Evolutionary conservation across 75 land plant genomes (phyloP).

Genomic region (Selaginella tamariscina): DNA sequence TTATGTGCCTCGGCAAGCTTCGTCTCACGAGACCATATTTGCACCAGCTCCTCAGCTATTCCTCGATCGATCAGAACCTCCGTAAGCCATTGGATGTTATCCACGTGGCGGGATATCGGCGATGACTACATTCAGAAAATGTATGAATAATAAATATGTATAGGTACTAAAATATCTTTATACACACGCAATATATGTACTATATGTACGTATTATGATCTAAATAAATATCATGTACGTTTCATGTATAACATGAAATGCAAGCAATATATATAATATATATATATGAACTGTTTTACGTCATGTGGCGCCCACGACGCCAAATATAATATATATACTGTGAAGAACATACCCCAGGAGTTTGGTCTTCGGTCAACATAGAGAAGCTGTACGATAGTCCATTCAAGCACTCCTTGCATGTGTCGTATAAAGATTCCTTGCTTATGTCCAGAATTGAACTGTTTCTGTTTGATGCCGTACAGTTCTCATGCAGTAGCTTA

Average conservation of each 20-base stretch:
- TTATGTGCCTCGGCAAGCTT: not conserved
- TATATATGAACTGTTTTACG: too few relatives aligned
- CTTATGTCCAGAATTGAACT: not conserved
- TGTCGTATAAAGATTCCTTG: not conserved
- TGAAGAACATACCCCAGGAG: not conserved
- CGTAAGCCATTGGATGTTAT: not conserved
- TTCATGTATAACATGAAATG: too few relatives aligned
- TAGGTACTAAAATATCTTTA: too few relatives aligned
- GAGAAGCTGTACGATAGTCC: not conserved
- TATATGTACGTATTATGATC: too few relatives aligned
- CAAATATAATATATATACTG: too few relatives aligned
- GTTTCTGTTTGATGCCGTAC: not conserved
- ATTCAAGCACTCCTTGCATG: not conserved
- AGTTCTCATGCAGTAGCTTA: conserved; percentile 37
- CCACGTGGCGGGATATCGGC: not conserved
- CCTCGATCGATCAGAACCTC: not conserved
- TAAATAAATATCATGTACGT: too few relatives aligned
- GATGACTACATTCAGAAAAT: not conserved
- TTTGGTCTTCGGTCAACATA: not conserved
- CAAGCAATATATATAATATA: too few relatives aligned
- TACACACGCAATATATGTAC: too few relatives aligned
- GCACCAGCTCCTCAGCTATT: not conserved
- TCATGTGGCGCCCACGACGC: too few relatives aligned
- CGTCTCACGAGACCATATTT: not conserved
- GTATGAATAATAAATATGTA: too few relatives aligned